A percentile compares a stretch with the other conserved stretches of the same genome.
phyloP scores from a whole-genome alignment of 169 alveolate genomes.

The Plasmodium gallinaceum region DNA sequence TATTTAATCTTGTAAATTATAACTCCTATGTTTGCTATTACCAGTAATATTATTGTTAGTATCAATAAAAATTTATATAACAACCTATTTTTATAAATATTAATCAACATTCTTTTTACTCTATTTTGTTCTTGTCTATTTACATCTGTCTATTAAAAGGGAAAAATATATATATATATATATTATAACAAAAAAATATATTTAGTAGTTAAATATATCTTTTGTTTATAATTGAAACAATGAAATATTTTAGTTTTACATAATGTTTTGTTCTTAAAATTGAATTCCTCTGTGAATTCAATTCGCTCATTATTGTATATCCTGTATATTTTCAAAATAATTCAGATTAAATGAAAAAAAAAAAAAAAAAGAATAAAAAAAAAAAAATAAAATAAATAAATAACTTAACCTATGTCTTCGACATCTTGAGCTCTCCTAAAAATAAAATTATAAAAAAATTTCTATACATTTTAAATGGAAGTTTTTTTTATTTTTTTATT shows the following conservation, averaged over 20 bases:
- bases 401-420: slow-evolving; percentile 59
- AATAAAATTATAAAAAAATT: neutral
- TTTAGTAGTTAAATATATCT: neutral
- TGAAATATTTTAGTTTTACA: slow-evolving; percentile 13
- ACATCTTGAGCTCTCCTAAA: slow-evolving; percentile 78
- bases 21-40: slow-evolving; percentile 68
- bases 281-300: slow-evolving; percentile 55
- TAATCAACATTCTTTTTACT: slow-evolving; percentile 36
- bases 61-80: slow-evolving; percentile 29
- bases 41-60: slow-evolving; percentile 33
- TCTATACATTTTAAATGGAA: neutral
- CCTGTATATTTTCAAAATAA: slow-evolving; percentile 15
- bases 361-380: neutral
- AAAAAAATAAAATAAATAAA: neutral
- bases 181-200: neutral
- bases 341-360: too few species aligned
- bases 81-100: slow-evolving; percentile 63
- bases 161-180: neutral
- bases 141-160: slow-evolving; percentile 36
- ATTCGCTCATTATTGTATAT: slow-evolving; percentile 71
- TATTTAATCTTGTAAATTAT: slow-evolving; percentile 54
- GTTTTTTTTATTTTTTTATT: neutral
- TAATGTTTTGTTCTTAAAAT: slow-evolving; percentile 55
- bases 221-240: neutral
- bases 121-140: slow-evolving; percentile 57